phyloP scores from a whole-genome alignment of 306 rosid genomes.

The Malus orientalis region DNA sequence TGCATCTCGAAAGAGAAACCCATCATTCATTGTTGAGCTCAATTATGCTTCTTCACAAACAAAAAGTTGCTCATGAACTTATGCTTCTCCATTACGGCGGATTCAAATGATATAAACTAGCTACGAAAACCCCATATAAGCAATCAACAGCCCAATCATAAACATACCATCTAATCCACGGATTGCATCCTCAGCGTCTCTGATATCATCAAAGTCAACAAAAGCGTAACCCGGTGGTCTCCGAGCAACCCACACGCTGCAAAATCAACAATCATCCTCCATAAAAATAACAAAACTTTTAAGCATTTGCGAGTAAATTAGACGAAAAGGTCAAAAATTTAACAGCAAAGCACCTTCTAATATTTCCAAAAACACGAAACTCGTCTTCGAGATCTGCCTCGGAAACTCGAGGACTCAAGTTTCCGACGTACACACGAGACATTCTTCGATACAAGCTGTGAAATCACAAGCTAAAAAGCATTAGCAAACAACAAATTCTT shows the following conservation, averaged over 20 bases:
- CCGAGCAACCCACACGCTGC: conserved; percentile 98
- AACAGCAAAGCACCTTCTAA: conserved; percentile 52
- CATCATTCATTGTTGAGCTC: background rate
- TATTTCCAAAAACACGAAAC: conserved; percentile 87
- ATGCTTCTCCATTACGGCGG: background rate
- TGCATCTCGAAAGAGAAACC: background rate
- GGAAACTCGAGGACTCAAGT: conserved; percentile 76
- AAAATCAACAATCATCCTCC: background rate
- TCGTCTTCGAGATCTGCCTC: conserved; percentile 98
- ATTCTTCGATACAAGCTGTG: conserved; percentile 40
- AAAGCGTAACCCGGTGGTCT: conserved; percentile 99
- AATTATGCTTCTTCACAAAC: background rate
- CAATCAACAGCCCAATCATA: background rate
- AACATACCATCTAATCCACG: conserved; percentile 83
- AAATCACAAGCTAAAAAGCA: background rate
- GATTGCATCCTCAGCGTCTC: conserved; percentile 93
- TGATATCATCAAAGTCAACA: conserved; percentile 80
- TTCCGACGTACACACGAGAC: conserved; percentile 98
- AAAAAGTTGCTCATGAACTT: background rate
- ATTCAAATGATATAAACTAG: background rate
- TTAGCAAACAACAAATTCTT: background rate
- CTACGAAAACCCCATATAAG: background rate
- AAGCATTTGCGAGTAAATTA: background rate
- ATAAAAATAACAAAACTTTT: background rate
- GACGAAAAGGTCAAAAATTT: background rate